Evolutionary conservation across 148 eudicot genomes (phyloP).

Genomic region (Drosera capensis): DNA sequence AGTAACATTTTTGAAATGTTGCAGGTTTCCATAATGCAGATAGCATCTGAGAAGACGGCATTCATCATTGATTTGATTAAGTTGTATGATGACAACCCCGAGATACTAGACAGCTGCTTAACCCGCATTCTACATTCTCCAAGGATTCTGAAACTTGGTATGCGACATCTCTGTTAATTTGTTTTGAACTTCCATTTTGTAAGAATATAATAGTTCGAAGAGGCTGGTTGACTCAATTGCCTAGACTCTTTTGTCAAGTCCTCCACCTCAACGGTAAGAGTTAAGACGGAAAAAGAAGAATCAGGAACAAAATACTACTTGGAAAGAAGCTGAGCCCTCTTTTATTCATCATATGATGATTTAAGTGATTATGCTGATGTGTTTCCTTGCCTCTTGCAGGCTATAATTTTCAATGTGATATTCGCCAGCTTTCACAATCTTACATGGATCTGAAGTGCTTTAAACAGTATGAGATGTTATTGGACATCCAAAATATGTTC

Average conservation of each 20-base stretch:
- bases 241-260: too few species aligned
- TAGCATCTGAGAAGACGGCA: slow-evolving; percentile 74
- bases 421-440: slow-evolving; percentile 60
- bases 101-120: slow-evolving; percentile 57
- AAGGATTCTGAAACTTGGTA: slow-evolving; percentile 81
- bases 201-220: too few species aligned
- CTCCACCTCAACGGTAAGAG: too few species aligned
- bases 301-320: too few species aligned
- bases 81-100: slow-evolving; percentile 50
- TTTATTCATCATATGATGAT: not conserved
- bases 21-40: slow-evolving; percentile 97
- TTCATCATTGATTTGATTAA: slow-evolving; percentile 81
- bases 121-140: slow-evolving; percentile 71
- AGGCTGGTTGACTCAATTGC: too few species aligned
- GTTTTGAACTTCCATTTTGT: not conserved
- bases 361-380: not conserved
- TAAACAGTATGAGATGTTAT: slow-evolving; percentile 79
- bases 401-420: slow-evolving; percentile 85
- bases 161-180: slow-evolving; percentile 2
- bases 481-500: slow-evolving; percentile 87
- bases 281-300: too few species aligned
- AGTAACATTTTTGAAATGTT: slow-evolving; percentile 3
- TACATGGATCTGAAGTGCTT: slow-evolving; percentile 65
- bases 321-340: too few species aligned
- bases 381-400: slow-evolving; percentile 25